phyloP scores from a whole-genome alignment of 164 flowering plant genomes.

The Aristolochia californica region DNA sequence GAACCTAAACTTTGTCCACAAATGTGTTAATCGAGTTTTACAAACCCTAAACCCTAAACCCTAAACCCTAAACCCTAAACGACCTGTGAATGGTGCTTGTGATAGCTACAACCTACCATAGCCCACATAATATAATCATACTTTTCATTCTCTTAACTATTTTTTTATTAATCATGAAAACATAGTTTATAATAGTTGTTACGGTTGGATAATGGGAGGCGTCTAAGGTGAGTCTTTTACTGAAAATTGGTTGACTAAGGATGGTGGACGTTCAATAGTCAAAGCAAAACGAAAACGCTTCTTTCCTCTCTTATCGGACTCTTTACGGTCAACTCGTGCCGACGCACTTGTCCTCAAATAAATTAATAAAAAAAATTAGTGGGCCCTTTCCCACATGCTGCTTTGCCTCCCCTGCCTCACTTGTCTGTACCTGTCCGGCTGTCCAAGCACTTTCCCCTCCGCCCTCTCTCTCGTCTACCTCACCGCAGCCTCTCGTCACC shows the following conservation, averaged over 20 bases:
- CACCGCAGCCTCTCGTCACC: slow-evolving; percentile 7
- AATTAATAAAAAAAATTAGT: too few relatives aligned
- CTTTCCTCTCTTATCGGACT: too few relatives aligned
- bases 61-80: too few relatives aligned
- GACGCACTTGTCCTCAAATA: too few relatives aligned
- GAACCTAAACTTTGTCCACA: too few relatives aligned
- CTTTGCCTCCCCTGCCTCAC: not conserved
- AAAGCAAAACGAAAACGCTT: not conserved
- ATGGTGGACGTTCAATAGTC: not conserved
- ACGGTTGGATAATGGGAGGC: slow-evolving; percentile 8
- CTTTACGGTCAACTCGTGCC: not conserved
- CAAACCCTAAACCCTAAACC: too few relatives aligned
- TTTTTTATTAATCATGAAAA: too few relatives aligned
- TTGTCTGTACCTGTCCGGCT: slow-evolving; percentile 1
- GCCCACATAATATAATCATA: too few relatives aligned
- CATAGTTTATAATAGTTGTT: not conserved
- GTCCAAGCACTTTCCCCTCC: slow-evolving; percentile 1
- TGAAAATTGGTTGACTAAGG: slow-evolving; percentile 4
- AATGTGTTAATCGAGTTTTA: too few relatives aligned
- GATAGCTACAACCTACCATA: too few relatives aligned
- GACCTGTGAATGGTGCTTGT: too few relatives aligned
- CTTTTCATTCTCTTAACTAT: too few relatives aligned
- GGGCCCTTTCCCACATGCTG: slow-evolving; percentile 6
- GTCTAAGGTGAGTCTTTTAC: slow-evolving; percentile 2
- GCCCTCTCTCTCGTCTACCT: slow-evolving; percentile 2